Evolutionary conservation across 441 rosid species (phyloP), one percentile per base, ranked within the genome.

Genomic region (Croton laevigatus): DNA sequence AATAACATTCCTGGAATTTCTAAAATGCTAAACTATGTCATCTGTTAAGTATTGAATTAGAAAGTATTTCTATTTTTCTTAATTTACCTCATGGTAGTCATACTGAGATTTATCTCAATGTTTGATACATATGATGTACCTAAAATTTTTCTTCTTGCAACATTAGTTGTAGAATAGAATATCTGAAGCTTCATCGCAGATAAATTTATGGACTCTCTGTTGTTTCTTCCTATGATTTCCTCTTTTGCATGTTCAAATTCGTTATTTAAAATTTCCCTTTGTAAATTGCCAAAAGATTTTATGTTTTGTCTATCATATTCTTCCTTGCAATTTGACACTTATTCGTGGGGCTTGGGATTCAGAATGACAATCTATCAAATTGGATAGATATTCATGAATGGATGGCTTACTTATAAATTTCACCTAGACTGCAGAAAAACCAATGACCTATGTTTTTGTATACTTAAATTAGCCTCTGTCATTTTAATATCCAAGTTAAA

Each of bases 1-100:
- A 27, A 71, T 59, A 55, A 17, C 54, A 66, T 72, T 65, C 48
- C 53, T 64, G 37, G 20, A 57, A 66, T 49, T 66, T 68, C 40
- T 63, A 37, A 51, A 60, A 59, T 14, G n/a, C 14, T n/a, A 32
- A 38, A 42, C 42, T 8, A 20, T n/a, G 23, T 36, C 16, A 32
- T 10, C 36, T 48, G 37, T 67, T 42, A 34, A 65, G 1, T 59
- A 54, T 38, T n/a, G 27, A 45, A 37, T 59, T 27, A 19, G 46
- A 46, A 8, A 14, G 17, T 23, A 23, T 23, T 3, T 22, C 59
- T 27, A 23, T 27, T 46, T 20, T 34, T 4, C 36, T 19, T 45
- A 17, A 42, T 10, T 48, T 12, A 34, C 38, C 14, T 36, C 37
- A 7, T 45, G 13, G 45, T 45, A 22, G 22, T 14, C 5, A 46